Evolutionary conservation across 1,284 basidiomycete species (phyloP), one percentile per base, ranked within the genome.

Genomic region (Ustilago crameri): DNA sequence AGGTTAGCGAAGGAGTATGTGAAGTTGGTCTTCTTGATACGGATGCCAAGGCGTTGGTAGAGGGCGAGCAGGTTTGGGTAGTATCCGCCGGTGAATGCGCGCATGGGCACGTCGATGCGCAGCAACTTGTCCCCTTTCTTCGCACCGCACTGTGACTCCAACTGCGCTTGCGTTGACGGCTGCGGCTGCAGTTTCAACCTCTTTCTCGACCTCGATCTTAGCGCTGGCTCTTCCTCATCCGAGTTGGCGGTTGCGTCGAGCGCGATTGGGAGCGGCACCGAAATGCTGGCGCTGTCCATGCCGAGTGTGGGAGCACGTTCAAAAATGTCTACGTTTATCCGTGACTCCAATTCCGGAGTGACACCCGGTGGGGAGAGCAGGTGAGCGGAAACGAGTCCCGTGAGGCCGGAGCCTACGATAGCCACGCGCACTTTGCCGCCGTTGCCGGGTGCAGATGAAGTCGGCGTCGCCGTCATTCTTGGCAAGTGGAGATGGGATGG

Each of bases 401-500:
- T 91, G 9, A 93, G 91, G 20, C 93, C 93, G 0, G 93, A 92
- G 35, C 93, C 93, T 42, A 95, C 88, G 76, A 95, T 89, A 8
- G 93, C 93, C 65, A 95, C 73, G 15, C 61, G 57, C 20, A 70
- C 57, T 37, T 57, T 22, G 35, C 44, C 34, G n/a, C 51, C 43
- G 8, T 38, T 5, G n/a, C n/a, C n/a, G 9, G 20, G 34, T 48
- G 32, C n/a, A 7, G 41, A 43, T 44, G 40, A 9, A 17, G 26
- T 40, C 5, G 51, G 14, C 49, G 34, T 32, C n/a, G n/a, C 42
- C 30, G 30, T 30, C 30, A 12, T 30, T 12, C 7, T 30, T 12
- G 30, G 5, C 30, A 30, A 30, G 12, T 30, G 30, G 12, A 30
- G 30, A 30, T 30, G 30, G 30, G 35, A 24, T 40, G 22, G 14